Conservation (phyloP, 2,329 filamentous ascomycete genomes). For the Chaetothyriales sp. region DNA sequence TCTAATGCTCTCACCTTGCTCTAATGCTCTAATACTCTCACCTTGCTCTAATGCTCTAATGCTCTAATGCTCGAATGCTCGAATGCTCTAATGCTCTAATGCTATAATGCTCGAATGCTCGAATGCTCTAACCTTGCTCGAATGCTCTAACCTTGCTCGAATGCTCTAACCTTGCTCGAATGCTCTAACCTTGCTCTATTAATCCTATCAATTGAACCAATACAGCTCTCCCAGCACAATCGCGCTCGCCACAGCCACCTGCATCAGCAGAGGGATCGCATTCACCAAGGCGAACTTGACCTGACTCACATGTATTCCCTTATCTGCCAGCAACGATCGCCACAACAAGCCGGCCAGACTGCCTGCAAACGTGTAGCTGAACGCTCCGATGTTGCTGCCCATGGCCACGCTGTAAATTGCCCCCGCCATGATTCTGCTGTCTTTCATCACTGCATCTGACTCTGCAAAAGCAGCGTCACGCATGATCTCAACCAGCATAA, state of each 20-base stretch:
- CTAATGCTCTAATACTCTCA: no score
- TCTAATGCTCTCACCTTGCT: no score
- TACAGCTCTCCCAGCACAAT: conserved; percentile 16
- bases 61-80: no score
- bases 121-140: no score
- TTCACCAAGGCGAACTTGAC: conserved; percentile 16
- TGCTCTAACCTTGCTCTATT: no score
- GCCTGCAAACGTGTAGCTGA: conserved; percentile 18
- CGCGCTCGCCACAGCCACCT: conserved; percentile 12
- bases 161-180: no score
- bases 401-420: conserved; percentile 16
- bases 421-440: conserved; percentile 9
- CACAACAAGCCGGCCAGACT: conserved; percentile 17
- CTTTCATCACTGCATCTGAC: conserved; percentile 5
- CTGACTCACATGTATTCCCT: conserved; percentile 14
- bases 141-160: no score
- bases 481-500: conserved; percentile 19
- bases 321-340: conserved; percentile 13
- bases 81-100: no score
- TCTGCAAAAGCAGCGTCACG: conserved; percentile 12
- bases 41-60: no score
- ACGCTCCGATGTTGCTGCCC: conserved; percentile 19
- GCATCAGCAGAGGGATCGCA: conserved; percentile 14
- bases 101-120: no score
- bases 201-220: conserved; percentile 10